A percentile compares a stretch with the other conserved stretches of the same genome.
These are phyloP conservation scores for Pestalotiopsis sp. DNA, from an alignment of 2,329 filamentous ascomycete species.

Conservation along the genomic window DNA sequence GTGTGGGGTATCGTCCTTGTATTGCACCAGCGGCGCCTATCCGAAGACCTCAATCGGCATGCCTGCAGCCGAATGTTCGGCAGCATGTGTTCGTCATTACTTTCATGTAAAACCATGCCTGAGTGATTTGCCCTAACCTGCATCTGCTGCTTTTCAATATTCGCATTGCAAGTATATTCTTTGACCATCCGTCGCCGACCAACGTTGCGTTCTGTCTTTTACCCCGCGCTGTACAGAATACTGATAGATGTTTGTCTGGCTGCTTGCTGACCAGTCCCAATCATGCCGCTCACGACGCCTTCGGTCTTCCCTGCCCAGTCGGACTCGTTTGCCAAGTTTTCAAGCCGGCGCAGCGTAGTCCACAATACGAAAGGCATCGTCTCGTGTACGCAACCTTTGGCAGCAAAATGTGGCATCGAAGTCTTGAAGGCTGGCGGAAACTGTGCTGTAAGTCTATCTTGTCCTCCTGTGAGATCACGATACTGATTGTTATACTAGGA, in stretches of 20 bases:
- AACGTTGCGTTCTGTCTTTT: neutral
- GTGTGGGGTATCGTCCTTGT: neutral
- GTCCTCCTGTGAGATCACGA: neutral
- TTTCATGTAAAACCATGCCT: neutral
- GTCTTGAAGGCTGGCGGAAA: constrained; percentile 89
- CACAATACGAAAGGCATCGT: constrained; percentile 94
- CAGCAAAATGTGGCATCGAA: constrained; percentile 83
- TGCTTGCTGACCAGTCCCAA: neutral
- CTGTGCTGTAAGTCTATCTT: constrained; percentile 70
- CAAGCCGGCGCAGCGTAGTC: constrained; percentile 86
- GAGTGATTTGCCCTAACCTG: neutral
- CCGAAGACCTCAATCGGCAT: neutral
- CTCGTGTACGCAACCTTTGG: constrained; percentile 85
- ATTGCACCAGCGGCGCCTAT: neutral
- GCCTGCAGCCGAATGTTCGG: neutral
- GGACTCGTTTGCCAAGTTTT: constrained; percentile 62
- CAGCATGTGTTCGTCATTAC: neutral
- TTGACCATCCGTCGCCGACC: neutral
- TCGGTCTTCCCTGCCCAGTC: constrained; percentile 50
- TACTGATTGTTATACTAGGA: constrained; percentile 51
- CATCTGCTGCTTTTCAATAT: neutral
- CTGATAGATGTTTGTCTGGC: neutral
- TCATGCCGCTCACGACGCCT: constrained; percentile 50
- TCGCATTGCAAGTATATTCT: neutral
- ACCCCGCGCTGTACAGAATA: neutral